Conservation (phyloP, 768 basidiomycete genomes). For the Gloeostereum incarnatum region DNA sequence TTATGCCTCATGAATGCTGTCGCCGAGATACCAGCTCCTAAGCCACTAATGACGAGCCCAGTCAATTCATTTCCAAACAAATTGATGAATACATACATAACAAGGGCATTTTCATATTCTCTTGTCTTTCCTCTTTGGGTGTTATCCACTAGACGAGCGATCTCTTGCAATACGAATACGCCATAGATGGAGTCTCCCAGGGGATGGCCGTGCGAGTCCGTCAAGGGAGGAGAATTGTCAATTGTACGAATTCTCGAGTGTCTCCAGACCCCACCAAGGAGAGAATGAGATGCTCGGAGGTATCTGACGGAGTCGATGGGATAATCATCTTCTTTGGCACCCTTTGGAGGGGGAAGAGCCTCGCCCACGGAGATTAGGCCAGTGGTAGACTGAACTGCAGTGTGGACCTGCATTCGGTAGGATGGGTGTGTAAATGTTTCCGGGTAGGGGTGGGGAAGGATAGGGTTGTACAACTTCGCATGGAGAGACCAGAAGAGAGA, state of each 20-base stretch:
- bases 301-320: conserved; percentile 45
- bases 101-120: conserved; percentile 43
- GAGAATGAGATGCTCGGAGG: conserved; percentile 55
- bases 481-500: conserved; percentile 25
- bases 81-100: conserved; percentile 47
- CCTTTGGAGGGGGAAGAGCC: conserved; percentile 28
- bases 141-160: conserved; percentile 58
- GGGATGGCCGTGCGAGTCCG: conserved; percentile 42
- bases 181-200: conserved; percentile 78
- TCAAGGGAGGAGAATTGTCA: conserved; percentile 28
- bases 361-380: conserved; percentile 83
- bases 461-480: conserved; percentile 38
- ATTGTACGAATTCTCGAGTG: conserved; percentile 35
- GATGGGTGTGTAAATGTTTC: conserved; percentile 41
- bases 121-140: conserved; percentile 26
- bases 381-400: conserved; percentile 60
- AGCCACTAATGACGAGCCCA: conserved; percentile 46
- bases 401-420: conserved; percentile 57
- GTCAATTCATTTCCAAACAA: conserved; percentile 8
- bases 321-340: conserved; percentile 17
- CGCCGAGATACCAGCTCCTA: conserved; percentile 80
- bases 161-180: conserved; percentile 84
- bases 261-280: conserved; percentile 76
- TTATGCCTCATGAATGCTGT: conserved; percentile 63
- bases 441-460: conserved; percentile 43